A percentile compares a stretch with the other conserved stretches of the same genome.
Evolutionary conservation across 805 yeast genomes (phyloP).

Genomic region (Starmerella asiatica): DNA sequence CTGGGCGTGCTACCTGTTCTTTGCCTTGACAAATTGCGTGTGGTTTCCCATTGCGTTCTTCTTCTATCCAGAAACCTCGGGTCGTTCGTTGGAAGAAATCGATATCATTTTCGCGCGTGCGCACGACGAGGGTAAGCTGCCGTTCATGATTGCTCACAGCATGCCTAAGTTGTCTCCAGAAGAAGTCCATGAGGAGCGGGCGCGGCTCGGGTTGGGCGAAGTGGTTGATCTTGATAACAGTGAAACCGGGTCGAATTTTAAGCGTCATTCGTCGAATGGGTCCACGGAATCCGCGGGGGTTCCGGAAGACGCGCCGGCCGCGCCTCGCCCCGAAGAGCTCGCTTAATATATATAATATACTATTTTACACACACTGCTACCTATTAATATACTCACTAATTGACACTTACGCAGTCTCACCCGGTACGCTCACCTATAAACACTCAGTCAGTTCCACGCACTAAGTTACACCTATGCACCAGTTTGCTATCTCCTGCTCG

Average conservation of each 20-base stretch:
- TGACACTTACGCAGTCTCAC: too few species aligned
- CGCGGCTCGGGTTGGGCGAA: conserved; percentile 37
- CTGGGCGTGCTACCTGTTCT: conserved; percentile 59
- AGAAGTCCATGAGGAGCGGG: conserved; percentile 50
- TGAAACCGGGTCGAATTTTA: too few species aligned
- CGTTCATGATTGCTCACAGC: conserved; percentile 50
- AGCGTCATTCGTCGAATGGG: too few species aligned
- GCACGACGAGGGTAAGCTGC: conserved; percentile 40
- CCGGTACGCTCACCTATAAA: too few species aligned
- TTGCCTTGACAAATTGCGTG: conserved; percentile 46
- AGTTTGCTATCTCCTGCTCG: too few species aligned
- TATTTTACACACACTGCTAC: not conserved
- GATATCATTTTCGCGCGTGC: conserved; percentile 56
- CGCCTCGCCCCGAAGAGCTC: not conserved
- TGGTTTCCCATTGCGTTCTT: conserved; percentile 52
- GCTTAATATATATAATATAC: not conserved
- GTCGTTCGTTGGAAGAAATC: conserved; percentile 61
- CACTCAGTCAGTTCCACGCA: too few species aligned
- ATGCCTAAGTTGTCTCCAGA: conserved; percentile 45
- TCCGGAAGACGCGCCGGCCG: not conserved
- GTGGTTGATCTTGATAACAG: conserved; percentile 14
- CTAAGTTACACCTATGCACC: too few species aligned
- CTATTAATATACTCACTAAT: not conserved
- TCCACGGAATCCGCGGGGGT: too few species aligned
- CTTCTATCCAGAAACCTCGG: conserved; percentile 67